Evolutionary conservation across 352 stramenopile genomes (phyloP), one percentile per base, ranked within the genome.

Genomic region (Pythium catenulatum): DNA sequence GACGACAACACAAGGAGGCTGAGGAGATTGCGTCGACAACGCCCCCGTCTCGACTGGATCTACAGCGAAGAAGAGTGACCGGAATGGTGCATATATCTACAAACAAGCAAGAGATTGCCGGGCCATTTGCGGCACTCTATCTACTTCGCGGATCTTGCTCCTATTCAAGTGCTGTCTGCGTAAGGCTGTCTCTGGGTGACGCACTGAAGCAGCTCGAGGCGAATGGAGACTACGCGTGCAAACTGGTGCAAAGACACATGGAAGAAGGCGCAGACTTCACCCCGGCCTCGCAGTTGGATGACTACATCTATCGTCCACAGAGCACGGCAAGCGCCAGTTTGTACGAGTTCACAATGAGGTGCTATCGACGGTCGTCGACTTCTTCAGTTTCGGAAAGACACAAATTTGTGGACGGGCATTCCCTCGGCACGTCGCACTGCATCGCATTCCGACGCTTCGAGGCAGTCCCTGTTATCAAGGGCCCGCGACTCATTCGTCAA

Each of bases 91-190:
- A 86, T 48, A 75, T 69, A 17, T 66, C 75, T 45, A 86, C 79
- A n/a, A 86, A 80, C 69, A 86, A 86, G 59, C 79, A 86, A 69
- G 79, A 86, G 37, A 75, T 86, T 48, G 79, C 79, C 4, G 79
- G 79, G 14, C 79, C 79, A 73, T 23, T 86, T 1, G 79, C 79
- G 32, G 66, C 78, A 19, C 68, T 85, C 2, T 85, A 73, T 39
- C 8, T 85, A 0, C n/a, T 86, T 1, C 79, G 79, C 19, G 68
- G 68, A 39, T 86, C 68, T 2, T 86, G 79, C 46, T 81, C 41
- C 34, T 86, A 86, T 50, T 79, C 68, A 21, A 86, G 66, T 34
- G 69, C 23, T 2, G 46, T 32, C 19, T 66, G 19, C 25, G 79
- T 66, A 1, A 63, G 46, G 52, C 37, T 86, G 14, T 58, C 69